Evolutionary conservation across 1,284 basidiomycete genomes (phyloP).

Genomic region (Sanghuangporus weigelae): DNA sequence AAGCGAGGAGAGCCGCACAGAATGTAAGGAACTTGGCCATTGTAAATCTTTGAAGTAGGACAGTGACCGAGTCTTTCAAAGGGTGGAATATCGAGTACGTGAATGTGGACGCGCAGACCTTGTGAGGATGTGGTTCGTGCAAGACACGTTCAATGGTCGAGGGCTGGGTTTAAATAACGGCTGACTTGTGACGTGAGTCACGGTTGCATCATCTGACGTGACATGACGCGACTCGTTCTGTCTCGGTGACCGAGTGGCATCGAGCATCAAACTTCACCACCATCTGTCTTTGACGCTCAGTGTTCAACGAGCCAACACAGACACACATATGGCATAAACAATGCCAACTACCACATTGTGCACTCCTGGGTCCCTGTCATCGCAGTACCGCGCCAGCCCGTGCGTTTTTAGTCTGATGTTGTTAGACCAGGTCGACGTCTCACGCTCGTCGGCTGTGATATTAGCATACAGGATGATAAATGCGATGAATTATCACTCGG

Average conservation of each 20-base stretch:
- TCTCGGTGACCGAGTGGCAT: not conserved
- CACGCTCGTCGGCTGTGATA: not conserved
- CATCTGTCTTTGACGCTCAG: not conserved
- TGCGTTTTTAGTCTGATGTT: not conserved
- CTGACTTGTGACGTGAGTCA: not conserved
- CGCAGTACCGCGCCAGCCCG: not conserved
- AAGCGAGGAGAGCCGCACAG: not conserved
- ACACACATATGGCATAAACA: too few relatives aligned
- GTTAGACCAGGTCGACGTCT: not conserved
- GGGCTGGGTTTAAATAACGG: not conserved
- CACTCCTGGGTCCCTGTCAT: not conserved
- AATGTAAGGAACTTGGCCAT: slow-evolving; percentile 5
- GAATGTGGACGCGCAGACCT: not conserved
- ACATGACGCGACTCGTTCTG: not conserved
- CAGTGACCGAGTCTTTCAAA: not conserved
- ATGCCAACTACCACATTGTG: too few relatives aligned
- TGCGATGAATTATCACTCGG: not conserved
- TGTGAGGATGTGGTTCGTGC: not conserved
- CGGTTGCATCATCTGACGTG: not conserved
- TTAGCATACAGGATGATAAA: not conserved
- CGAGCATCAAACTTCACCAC: not conserved
- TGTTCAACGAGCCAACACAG: too few relatives aligned
- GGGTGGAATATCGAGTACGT: not conserved
- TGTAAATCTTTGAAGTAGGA: not conserved
- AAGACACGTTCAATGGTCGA: not conserved